Percentiles rank a stretch among this genome's conserved stretches.
Conservation (phyloP, 352 stramenopile species). For the Proteromonas lacertae region DNA sequence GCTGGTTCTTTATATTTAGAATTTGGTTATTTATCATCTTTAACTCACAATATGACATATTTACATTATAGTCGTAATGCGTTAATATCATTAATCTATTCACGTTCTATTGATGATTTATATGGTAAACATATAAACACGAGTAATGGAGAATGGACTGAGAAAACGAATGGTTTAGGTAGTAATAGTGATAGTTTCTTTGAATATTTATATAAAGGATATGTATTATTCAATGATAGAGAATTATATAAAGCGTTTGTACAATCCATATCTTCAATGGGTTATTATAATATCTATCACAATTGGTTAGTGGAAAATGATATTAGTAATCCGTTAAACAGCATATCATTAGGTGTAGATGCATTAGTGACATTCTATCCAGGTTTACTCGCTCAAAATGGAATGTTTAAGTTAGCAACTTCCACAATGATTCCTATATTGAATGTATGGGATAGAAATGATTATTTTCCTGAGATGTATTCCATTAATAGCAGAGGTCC, state of each 20-base stretch:
- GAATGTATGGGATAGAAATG: too few species aligned
- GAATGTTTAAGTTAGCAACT: too few species aligned
- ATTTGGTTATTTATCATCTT: conserved; percentile 61
- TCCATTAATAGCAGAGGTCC: too few species aligned
- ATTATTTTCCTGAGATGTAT: too few species aligned
- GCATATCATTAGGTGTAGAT: too few species aligned
- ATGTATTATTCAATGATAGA: conserved; percentile 35
- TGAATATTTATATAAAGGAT: conserved; percentile 87
- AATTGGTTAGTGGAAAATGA: too few species aligned
- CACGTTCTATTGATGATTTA: conserved; percentile 35
- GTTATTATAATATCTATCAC: too few species aligned
- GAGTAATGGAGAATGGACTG: conserved; percentile 29
- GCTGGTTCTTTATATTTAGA: conserved; percentile 77
- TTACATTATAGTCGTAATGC: conserved; percentile 19
- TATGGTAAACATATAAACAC: conserved; percentile 74
- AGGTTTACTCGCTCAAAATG: too few species aligned
- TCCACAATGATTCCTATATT: too few species aligned
- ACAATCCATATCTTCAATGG: too few species aligned
- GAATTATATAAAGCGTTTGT: neutral
- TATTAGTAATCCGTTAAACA: too few species aligned
- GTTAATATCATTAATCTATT: conserved; percentile 27
- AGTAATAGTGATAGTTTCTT: conserved; percentile 80
- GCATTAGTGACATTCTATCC: too few species aligned
- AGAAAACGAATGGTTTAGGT: conserved; percentile 34
- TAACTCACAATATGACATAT: conserved; percentile 27